These are phyloP conservation scores for Paracorniculantispora psalliotae DNA, from an alignment of 2,329 filamentous ascomycete genomes.

Conservation along the genomic window DNA sequence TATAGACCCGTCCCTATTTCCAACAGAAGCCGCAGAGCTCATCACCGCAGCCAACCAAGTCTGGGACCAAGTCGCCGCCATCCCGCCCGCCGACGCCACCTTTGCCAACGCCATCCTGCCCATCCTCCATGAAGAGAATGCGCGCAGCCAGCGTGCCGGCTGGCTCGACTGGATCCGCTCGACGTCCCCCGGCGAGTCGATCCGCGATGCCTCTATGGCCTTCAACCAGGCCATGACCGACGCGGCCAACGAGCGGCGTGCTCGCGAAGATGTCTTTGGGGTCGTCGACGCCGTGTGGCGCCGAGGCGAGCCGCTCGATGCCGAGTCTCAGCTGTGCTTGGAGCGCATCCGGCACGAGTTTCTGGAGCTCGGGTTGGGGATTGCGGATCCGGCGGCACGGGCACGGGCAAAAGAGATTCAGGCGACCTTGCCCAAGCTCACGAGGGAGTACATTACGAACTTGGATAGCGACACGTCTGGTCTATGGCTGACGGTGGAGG, in stretches of 20 bases:
- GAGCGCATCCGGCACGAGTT: neutral
- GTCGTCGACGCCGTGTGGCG: constrained; percentile 46
- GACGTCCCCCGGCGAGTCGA: constrained; percentile 58
- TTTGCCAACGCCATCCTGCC: constrained; percentile 49
- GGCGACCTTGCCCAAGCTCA: constrained; percentile 5
- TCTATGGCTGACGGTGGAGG: constrained; percentile 63
- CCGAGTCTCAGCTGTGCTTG: constrained; percentile 1
- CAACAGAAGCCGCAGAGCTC: neutral
- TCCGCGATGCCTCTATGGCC: constrained; percentile 66
- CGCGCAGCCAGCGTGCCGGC: constrained; percentile 48
- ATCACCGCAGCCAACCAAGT: neutral
- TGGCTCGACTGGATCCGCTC: constrained; percentile 73
- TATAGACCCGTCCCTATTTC: neutral
- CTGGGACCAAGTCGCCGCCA: constrained; percentile 46
- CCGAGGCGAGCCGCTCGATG: neutral
- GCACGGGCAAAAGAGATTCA: neutral
- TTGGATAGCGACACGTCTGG: constrained; percentile 71
- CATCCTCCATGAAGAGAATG: constrained; percentile 65
- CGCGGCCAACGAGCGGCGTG: constrained; percentile 64
- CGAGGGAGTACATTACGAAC: constrained; percentile 44
- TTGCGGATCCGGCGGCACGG: neutral
- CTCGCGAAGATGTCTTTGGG: constrained; percentile 69
- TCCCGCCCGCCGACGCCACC: constrained; percentile 40
- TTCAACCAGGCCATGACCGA: constrained; percentile 67
- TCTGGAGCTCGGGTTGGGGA: neutral